Conservation (phyloP, 805 yeast species). For the Wickerhamomyces silvicola region DNA sequence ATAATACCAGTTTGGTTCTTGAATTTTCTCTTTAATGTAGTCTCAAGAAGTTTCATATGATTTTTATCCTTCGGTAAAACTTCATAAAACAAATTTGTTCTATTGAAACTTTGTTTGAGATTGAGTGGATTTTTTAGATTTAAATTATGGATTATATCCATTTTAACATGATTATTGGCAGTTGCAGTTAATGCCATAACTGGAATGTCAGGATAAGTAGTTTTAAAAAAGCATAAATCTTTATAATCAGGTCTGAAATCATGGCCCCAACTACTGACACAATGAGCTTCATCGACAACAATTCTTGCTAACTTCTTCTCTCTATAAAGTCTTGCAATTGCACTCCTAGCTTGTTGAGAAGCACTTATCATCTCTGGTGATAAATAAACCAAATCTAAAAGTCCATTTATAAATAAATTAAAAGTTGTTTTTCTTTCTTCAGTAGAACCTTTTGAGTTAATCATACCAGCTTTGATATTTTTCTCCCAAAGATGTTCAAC, state of each 20-base stretch:
- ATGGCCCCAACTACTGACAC: slow-evolving; percentile 98
- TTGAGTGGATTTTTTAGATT: slow-evolving; percentile 54
- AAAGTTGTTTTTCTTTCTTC: slow-evolving; percentile 60
- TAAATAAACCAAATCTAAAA: slow-evolving; percentile 70
- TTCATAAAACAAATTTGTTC: slow-evolving; percentile 78
- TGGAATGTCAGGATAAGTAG: slow-evolving; percentile 72
- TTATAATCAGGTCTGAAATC: slow-evolving; percentile 96
- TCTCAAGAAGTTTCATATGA: slow-evolving; percentile 49
- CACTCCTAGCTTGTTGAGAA: slow-evolving; percentile 59
- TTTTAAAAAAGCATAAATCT: slow-evolving; percentile 65
- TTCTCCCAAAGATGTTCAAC: slow-evolving; percentile 69
- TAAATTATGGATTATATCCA: slow-evolving; percentile 79
- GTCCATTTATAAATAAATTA: slow-evolving; percentile 56
- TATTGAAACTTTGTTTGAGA: slow-evolving; percentile 85
- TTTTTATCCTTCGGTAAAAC: slow-evolving; percentile 59
- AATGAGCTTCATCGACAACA: slow-evolving; percentile 96
- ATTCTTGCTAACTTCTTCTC: slow-evolving; percentile 65
- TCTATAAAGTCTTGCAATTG: slow-evolving; percentile 51
- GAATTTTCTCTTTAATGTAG: slow-evolving; percentile 46
- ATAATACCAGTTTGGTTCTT: slow-evolving; percentile 73
- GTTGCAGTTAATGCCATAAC: slow-evolving; percentile 97
- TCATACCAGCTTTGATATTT: slow-evolving; percentile 78
- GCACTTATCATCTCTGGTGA: slow-evolving; percentile 93
- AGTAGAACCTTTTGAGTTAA: slow-evolving; percentile 66
- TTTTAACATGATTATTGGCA: slow-evolving; percentile 82